Conservation (phyloP, 2,329 filamentous ascomycete genomes). For the Aspergillus pseudotamarii region DNA sequence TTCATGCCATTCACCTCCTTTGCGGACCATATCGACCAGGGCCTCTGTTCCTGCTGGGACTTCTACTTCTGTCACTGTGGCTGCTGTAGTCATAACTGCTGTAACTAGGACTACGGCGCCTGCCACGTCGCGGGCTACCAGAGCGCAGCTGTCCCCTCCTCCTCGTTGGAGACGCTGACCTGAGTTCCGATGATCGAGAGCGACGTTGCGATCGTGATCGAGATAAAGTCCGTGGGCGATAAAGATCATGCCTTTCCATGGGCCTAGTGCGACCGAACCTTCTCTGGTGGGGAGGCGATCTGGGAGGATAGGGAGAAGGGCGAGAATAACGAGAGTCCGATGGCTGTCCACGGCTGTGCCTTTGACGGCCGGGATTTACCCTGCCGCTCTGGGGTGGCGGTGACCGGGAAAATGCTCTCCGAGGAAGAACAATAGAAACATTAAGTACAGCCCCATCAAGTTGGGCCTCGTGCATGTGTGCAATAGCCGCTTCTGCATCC, state of each 20-base stretch:
- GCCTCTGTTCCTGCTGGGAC: slow-evolving; percentile 52
- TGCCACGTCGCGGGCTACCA: slow-evolving; percentile 42
- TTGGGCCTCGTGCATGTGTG: slow-evolving; percentile 98
- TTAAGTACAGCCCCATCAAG: slow-evolving; percentile 80
- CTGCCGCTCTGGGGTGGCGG: slow-evolving; percentile 70
- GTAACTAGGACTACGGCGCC: slow-evolving; percentile 64
- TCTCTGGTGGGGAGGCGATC: slow-evolving; percentile 42
- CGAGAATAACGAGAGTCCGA: slow-evolving; percentile 28
- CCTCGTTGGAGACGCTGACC: slow-evolving; percentile 47
- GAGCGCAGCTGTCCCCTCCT: slow-evolving; percentile 36
- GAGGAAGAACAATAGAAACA: slow-evolving; percentile 85
- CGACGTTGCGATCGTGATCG: slow-evolving; percentile 47
- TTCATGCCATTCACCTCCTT: slow-evolving; percentile 10
- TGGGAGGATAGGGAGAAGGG: slow-evolving; percentile 27
- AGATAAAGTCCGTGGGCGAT: slow-evolving; percentile 63
- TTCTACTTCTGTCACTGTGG: slow-evolving; percentile 53
- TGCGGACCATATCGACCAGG: slow-evolving; percentile 32
- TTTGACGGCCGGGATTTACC: slow-evolving; percentile 58
- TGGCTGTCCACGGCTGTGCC: slow-evolving; percentile 33
- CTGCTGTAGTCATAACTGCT: slow-evolving; percentile 65
- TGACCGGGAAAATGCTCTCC: slow-evolving; percentile 77
- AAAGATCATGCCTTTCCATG: slow-evolving; percentile 56
- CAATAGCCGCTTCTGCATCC: slow-evolving; percentile 84
- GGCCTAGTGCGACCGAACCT: slow-evolving; percentile 42
- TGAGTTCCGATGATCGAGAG: slow-evolving; percentile 41